Percentiles rank a stretch among this genome's conserved stretches.
phyloP scores from a whole-genome alignment of 2,329 filamentous ascomycete species.

The Colletotrichum melonis region DNA sequence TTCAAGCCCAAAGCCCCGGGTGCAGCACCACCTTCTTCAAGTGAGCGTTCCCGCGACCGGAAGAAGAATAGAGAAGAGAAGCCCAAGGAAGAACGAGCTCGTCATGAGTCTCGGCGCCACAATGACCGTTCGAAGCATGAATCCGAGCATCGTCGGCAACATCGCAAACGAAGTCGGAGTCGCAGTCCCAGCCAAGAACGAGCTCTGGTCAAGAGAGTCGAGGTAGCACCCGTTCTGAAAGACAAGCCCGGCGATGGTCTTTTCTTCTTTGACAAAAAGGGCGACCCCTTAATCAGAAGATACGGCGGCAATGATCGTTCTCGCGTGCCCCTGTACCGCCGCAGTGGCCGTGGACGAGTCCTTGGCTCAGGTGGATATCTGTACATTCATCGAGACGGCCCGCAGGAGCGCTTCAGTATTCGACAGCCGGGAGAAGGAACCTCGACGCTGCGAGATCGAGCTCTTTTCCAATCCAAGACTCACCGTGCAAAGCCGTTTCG shows the following conservation, averaged over 20 bases:
- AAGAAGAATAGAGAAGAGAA: background rate
- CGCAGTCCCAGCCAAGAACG: slow-evolving; percentile 7
- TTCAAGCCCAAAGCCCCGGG: slow-evolving; percentile 67
- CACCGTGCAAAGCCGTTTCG: slow-evolving; percentile 51
- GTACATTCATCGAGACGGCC: slow-evolving; percentile 74
- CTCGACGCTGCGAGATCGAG: slow-evolving; percentile 57
- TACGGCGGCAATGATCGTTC: slow-evolving; percentile 82
- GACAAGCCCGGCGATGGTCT: slow-evolving; percentile 47
- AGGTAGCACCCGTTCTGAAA: slow-evolving; percentile 37
- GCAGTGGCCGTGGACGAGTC: slow-evolving; percentile 75
- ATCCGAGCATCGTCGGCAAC: slow-evolving; percentile 15
- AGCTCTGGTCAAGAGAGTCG: background rate
- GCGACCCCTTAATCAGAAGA: slow-evolving; percentile 79
- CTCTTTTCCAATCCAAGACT: slow-evolving; percentile 58
- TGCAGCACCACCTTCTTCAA: slow-evolving; percentile 34
- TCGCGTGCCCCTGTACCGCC: slow-evolving; percentile 76
- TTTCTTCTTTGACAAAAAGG: slow-evolving; percentile 77
- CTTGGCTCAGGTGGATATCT: slow-evolving; percentile 72
- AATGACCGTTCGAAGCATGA: slow-evolving; percentile 24
- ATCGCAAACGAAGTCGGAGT: slow-evolving; percentile 23
- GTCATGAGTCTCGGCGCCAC: slow-evolving; percentile 37
- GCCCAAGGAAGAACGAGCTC: slow-evolving; percentile 28
- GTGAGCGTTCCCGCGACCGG: slow-evolving; percentile 7
- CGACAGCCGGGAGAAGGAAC: slow-evolving; percentile 55
- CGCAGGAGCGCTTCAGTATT: slow-evolving; percentile 66